Base-by-base conservation (phyloP, 768 basidiomycete species). In the Lactarius akahatsu region DNA sequence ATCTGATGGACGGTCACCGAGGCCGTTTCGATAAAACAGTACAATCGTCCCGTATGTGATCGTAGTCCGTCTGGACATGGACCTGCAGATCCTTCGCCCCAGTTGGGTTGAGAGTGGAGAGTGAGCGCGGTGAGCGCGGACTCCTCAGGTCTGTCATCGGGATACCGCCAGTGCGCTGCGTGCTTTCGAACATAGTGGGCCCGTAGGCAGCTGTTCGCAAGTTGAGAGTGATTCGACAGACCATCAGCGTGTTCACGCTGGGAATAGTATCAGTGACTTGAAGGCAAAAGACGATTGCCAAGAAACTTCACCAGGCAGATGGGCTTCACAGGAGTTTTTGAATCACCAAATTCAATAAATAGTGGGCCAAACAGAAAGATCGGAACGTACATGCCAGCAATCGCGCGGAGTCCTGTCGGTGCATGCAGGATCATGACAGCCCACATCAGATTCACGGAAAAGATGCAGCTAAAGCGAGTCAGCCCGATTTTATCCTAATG, bases 161-260 rank as follows among this genome's bases (percentile, higher is more conserved):
- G 20, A 68, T 55, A 40, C 28, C 54, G 11, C 36, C 36, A 4
- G 36, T 38, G 36, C 54, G 64, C 7, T 26, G 30, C 18, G 69
- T 64, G 55, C 52, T 63, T 47, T 62, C 63, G 34, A 61, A 61
- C 4, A 52, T 23, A 18, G 66, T 43, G 40, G 63, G n/a, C 6
- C 67, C 67, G 52, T 70, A 68, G 38, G 68, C 69, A 7, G 69
- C 62, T n/a, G 64, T 59, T 45, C 69, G 67, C 28, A 70, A 52
- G 52, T 62, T 70, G 45, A 70, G 67, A 20, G 69, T 68, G 55
- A 70, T 70, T 47, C 69, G 69, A 47, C 69, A 68, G 56, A 66
- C 67, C 63, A 70, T 64, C 1, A 68, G 43, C 28, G 67, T 60
- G 40, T 68, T 70, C 45, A 70, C 57, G 34, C 69, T 70, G 52